Evolutionary conservation across 306 rosid species (phyloP).

Genomic region (Castanopsis chinensis): DNA sequence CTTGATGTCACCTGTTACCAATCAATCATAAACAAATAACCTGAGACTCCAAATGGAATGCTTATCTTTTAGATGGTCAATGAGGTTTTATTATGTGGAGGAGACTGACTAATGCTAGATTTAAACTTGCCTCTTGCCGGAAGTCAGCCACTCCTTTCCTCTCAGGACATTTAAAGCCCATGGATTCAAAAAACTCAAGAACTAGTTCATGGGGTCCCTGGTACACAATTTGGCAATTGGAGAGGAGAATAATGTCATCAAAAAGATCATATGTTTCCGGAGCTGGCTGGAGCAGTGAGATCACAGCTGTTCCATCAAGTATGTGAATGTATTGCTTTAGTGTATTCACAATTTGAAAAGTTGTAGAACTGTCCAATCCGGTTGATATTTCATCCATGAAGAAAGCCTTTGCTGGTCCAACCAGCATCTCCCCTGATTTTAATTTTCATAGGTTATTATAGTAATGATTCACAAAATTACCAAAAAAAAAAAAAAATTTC

Average conservation of each 20-base stretch:
- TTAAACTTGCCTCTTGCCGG: slow-evolving; percentile 51
- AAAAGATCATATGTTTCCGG: slow-evolving; percentile 53
- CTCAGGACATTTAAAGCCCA: slow-evolving; percentile 51
- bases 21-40: neutral
- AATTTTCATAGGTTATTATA: neutral
- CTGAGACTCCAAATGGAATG: neutral
- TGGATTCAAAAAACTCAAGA: slow-evolving; percentile 40
- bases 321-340: slow-evolving; percentile 39
- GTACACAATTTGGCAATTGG: slow-evolving; percentile 52
- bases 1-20: slow-evolving; percentile 48
- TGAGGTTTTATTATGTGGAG: too few relatives aligned
- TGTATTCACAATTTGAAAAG: slow-evolving; percentile 52
- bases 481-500: too few relatives aligned
- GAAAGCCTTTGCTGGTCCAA: slow-evolving; percentile 50
- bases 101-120: neutral
- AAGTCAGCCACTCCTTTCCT: slow-evolving; percentile 55
- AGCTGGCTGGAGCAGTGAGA: slow-evolving; percentile 58
- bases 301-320: slow-evolving; percentile 38
- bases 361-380: slow-evolving; percentile 56
- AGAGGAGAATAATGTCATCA: slow-evolving; percentile 36
- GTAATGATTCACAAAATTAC: too few relatives aligned
- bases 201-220: slow-evolving; percentile 48
- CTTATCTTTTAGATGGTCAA: neutral
- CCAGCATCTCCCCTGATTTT: slow-evolving; percentile 7
- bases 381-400: slow-evolving; percentile 65